These are phyloP conservation scores for Penicillium coprophilum DNA, from an alignment of 495 filamentous ascomycete species.

Conservation along the genomic window DNA sequence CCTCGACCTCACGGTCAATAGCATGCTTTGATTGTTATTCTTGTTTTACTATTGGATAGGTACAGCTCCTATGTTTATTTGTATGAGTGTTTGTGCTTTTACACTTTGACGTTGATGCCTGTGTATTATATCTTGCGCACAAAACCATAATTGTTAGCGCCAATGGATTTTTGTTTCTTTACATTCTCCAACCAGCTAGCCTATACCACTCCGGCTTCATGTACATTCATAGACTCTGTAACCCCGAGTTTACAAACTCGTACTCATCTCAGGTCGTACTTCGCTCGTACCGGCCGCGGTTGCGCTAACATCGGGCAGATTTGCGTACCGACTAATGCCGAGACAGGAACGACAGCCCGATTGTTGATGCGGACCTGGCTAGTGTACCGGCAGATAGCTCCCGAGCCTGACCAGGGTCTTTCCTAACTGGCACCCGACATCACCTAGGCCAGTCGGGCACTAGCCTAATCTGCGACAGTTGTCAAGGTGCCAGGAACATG, in stretches of 20 bases:
- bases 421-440: slow-evolving; percentile 20
- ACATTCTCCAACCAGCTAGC: slow-evolving; percentile 5
- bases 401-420: slow-evolving; percentile 15
- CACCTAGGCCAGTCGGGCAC: slow-evolving; percentile 29
- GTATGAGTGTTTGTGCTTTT: slow-evolving; percentile 14
- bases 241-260: slow-evolving; percentile 3
- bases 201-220: slow-evolving; percentile 15
- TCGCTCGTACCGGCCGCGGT: slow-evolving; percentile 8
- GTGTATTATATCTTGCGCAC: slow-evolving; percentile 25
- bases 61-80: slow-evolving; percentile 16
- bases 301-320: slow-evolving; percentile 30
- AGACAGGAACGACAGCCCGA: slow-evolving; percentile 27
- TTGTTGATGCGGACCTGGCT: slow-evolving; percentile 21
- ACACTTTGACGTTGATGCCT: slow-evolving; percentile 18
- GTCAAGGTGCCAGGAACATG: slow-evolving; percentile 11
- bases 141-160: slow-evolving; percentile 11
- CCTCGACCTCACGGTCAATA: slow-evolving; percentile 47
- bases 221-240: not conserved
- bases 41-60: slow-evolving; percentile 23
- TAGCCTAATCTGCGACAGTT: slow-evolving; percentile 12
- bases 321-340: slow-evolving; percentile 27
- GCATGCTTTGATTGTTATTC: slow-evolving; percentile 29
- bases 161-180: slow-evolving; percentile 10
- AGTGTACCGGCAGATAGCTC: slow-evolving; percentile 20
- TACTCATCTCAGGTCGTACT: slow-evolving; percentile 2